phyloP scores from a whole-genome alignment of 148 eudicot species.

The Mesembryanthemum crystallinum region DNA sequence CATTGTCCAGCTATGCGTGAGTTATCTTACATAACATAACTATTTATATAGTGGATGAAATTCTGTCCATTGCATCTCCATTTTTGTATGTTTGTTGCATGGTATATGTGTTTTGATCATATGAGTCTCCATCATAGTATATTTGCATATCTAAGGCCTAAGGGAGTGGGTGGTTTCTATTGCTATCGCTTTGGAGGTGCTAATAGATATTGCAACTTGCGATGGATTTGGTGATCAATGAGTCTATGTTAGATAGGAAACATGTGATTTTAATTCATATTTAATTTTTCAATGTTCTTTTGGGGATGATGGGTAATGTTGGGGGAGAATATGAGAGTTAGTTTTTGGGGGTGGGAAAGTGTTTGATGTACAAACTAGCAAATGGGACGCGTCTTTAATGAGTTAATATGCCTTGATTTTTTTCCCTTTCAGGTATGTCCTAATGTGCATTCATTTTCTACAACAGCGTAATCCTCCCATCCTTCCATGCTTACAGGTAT shows the following conservation, averaged over 20 bases:
- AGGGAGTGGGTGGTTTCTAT: neutral
- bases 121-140: neutral
- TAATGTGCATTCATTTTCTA: conserved; percentile 96
- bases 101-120: neutral
- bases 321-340: too few species aligned
- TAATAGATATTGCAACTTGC: neutral
- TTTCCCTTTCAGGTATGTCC: conserved; percentile 66
- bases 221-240: neutral
- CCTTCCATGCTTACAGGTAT: conserved; percentile 95
- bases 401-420: conserved; percentile 2
- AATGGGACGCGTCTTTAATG: too few species aligned
- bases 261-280: neutral
- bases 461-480: conserved; percentile 87
- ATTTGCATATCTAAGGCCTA: neutral
- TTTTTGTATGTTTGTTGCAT: neutral
- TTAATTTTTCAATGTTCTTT: too few species aligned
- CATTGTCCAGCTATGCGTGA: conserved; percentile 97
- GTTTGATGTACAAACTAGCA: too few species aligned
- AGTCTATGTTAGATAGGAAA: neutral
- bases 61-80: neutral
- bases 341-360: too few species aligned
- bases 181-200: neutral
- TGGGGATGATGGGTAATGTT: too few species aligned
- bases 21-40: conserved; percentile 27
- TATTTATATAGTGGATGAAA: neutral